phyloP scores from a whole-genome alignment of 202 grass and related monocot genomes.

The Panicum hallii region DNA sequence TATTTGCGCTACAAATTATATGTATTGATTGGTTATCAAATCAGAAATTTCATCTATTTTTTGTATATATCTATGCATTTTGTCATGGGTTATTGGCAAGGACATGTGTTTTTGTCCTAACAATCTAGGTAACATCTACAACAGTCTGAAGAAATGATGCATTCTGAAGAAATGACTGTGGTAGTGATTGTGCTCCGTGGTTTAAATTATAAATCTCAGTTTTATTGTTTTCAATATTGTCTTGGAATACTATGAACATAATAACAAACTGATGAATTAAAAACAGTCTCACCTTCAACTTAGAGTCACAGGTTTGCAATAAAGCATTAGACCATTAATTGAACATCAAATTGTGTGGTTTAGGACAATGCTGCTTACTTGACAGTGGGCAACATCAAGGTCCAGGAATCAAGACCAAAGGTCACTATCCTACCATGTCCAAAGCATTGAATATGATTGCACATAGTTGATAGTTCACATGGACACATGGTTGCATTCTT shows the following conservation, averaged over 20 bases:
- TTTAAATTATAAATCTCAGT: constrained; percentile 10
- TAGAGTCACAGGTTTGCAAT: background rate
- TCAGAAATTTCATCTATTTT: background rate
- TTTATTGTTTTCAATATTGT: background rate
- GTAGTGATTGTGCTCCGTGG: background rate
- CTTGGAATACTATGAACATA: background rate
- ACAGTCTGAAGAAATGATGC: background rate
- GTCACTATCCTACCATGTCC: background rate
- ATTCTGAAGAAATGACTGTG: background rate
- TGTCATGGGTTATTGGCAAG: background rate
- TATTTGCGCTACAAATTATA: constrained; percentile 28
- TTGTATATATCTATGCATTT: constrained; percentile 36
- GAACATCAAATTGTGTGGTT: constrained; percentile 20
- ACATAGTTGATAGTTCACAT: background rate
- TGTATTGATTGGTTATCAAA: constrained; percentile 23
- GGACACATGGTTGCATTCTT: background rate
- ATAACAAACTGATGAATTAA: constrained; percentile 19
- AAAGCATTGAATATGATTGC: constrained; percentile 6
- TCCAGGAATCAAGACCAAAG: background rate
- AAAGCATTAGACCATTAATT: constrained; percentile 2
- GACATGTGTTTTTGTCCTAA: background rate
- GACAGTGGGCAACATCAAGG: background rate
- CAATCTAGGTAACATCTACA: background rate
- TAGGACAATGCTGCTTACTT: background rate
- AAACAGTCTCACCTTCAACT: constrained; percentile 3